Percentiles rank a stretch among this genome's conserved stretches.
These are phyloP conservation scores for Penicillium sp. DNA, from an alignment of 2,329 filamentous ascomycete species.

Conservation along the genomic window DNA sequence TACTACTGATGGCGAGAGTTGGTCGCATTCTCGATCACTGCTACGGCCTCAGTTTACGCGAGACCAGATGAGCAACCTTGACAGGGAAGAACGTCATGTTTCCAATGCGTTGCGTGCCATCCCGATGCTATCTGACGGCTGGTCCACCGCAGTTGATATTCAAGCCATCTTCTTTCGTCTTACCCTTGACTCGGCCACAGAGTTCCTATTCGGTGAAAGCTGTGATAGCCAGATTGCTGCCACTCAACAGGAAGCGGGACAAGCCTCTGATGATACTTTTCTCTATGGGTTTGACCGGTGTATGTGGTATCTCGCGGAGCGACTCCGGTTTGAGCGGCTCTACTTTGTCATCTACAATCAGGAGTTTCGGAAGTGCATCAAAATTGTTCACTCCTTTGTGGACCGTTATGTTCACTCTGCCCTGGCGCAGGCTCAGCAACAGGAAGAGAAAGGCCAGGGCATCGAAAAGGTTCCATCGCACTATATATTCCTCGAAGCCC, in stretches of 20 bases:
- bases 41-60: conserved; percentile 85
- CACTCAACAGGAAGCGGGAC: no score
- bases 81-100: conserved; percentile 78
- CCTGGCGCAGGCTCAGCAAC: conserved; percentile 23
- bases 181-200: conserved; percentile 81
- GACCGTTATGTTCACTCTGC: no score
- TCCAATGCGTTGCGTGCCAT: conserved; percentile 71
- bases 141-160: conserved; percentile 63
- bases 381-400: conserved; percentile 46
- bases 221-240: conserved; percentile 57
- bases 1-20: conserved; percentile 73
- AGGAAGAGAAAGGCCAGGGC: conserved; percentile 34
- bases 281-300: conserved; percentile 28
- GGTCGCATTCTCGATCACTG: conserved; percentile 78
- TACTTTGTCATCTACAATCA: conserved; percentile 31
- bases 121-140: conserved; percentile 54
- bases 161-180: conserved; percentile 80
- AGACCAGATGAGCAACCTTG: conserved; percentile 78
- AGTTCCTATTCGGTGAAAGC: conserved; percentile 79
- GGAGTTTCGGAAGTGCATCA: conserved; percentile 35
- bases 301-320: conserved; percentile 14
- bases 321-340: conserved; percentile 26
- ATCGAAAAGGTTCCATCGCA: conserved; percentile 15
- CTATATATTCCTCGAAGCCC: conserved; percentile 54
- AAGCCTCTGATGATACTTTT: conserved; percentile 13